Evolutionary conservation across 176 grass and related monocot species (phyloP), one percentile per base, ranked within the genome.

Genomic region (Oryza rufipogon): DNA sequence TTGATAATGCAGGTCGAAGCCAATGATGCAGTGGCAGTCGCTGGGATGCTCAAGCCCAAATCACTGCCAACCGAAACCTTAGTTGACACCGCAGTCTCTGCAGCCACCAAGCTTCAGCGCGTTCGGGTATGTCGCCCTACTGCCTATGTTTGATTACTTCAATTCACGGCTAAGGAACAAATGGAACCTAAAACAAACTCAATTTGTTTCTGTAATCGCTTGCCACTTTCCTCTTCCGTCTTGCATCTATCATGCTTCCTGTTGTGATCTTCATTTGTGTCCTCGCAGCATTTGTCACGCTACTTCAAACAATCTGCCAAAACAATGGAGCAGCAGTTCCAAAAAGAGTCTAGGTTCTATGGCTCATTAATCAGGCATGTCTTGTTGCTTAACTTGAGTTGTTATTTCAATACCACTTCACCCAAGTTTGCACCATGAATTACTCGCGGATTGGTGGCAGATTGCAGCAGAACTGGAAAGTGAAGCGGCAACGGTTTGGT

Each of bases 401-500:
- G 77, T 67, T 73, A 17, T 70, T 25, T 30, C 26, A 86, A 70
- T 46, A 22, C 61, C 23, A 46, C 68, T 22, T 71, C 17, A 72
- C 71, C 41, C 49, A 80, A 71, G 68, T 54, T 45, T 44, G 22
- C 68, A 47, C 45, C 6, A 19, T 81, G 30, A 20, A 81, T 45
- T 13, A n/a, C 47, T 76, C 33, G n/a, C 67, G 15, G 39, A 79
- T 84, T 81, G 13, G 63, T 78, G 13, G 63, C 83, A 98, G 96
- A 44, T 87, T 98, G 87, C 96, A 98, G 74, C 91, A 98, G 87
- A 91, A 93, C 70, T 98, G 96, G 96, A 98, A 98, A 90, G 93
- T 98, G 66, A 95, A 98, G 84, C 76, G 93, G 51, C 96, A 93
- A 32, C 91, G 91, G 51, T 25, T 86, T 66, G 87, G 80, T 77